A percentile compares a stretch with the other conserved stretches of the same genome.
These are phyloP conservation scores for Escovopsis sp. DNA, from an alignment of 2,329 filamentous ascomycete genomes.

Conservation along the genomic window DNA sequence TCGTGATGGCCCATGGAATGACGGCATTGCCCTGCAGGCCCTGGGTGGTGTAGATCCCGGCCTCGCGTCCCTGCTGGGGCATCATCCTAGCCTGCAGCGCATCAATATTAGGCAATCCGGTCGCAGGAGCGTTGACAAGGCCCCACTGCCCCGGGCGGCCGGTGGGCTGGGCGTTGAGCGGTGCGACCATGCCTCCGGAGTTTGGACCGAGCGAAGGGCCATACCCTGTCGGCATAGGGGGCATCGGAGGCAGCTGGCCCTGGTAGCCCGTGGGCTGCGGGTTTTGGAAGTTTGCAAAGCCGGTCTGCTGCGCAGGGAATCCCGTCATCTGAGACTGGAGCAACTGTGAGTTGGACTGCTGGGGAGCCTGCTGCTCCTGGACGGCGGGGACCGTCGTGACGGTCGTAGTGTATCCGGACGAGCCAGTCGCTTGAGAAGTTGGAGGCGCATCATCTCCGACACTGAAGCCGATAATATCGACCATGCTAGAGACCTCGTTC, in stretches of 20 bases:
- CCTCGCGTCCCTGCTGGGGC: constrained; percentile 86
- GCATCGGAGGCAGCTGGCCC: constrained; percentile 81
- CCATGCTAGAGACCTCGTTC: constrained; percentile 98
- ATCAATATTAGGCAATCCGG: constrained; percentile 85
- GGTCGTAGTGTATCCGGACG: constrained; percentile 32
- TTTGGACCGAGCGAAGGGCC: constrained; percentile 37
- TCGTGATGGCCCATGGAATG: constrained; percentile 96
- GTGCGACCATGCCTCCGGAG: constrained; percentile 36
- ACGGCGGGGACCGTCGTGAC: constrained; percentile 26
- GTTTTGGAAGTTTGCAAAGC: constrained; percentile 51
- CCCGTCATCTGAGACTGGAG: constrained; percentile 55
- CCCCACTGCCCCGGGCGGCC: constrained; percentile 92
- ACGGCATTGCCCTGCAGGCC: constrained; percentile 87
- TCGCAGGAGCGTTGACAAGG: constrained; percentile 85
- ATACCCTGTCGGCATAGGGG: constrained; percentile 53
- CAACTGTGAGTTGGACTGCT: constrained; percentile 55
- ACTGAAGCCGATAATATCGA: constrained; percentile 96
- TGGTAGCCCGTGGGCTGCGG: constrained; percentile 66
- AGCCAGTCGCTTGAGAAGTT: constrained; percentile 43
- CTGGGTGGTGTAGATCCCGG: constrained; percentile 65
- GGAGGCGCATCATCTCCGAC: constrained; percentile 56
- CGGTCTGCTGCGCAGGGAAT: constrained; percentile 50
- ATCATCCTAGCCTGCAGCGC: constrained; percentile 89
- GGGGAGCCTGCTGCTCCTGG: constrained; percentile 59
- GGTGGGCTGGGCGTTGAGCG: constrained; percentile 84